These are phyloP conservation scores for Suillus bovinus DNA, from an alignment of 768 basidiomycete species.

Conservation along the genomic window DNA sequence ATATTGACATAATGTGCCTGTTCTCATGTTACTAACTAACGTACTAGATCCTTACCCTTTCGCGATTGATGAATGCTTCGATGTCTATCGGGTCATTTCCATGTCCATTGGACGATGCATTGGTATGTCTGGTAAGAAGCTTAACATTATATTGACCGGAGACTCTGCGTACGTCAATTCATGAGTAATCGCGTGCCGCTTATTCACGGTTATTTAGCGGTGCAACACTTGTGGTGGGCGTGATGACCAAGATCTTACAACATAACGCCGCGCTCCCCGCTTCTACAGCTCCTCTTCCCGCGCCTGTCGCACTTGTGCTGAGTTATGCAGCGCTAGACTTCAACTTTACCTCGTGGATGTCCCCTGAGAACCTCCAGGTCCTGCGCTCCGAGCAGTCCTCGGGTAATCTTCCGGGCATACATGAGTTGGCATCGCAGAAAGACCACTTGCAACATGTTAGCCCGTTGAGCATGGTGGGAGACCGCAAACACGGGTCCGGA, in stretches of 20 bases:
- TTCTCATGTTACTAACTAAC: conserved; percentile 6
- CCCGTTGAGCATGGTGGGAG: conserved; percentile 89
- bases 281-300: conserved; percentile 48
- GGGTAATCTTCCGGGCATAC: conserved; percentile 72
- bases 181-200: conserved; percentile 7
- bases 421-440: conserved; percentile 72
- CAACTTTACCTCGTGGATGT: conserved; percentile 98
- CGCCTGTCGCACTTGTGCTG: conserved; percentile 81
- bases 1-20: conserved; percentile 25
- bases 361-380: conserved; percentile 77
- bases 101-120: conserved; percentile 79
- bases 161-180: conserved; percentile 88
- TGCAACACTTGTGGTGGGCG: conserved; percentile 81
- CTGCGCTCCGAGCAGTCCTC: conserved; percentile 87
- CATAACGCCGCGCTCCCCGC: conserved; percentile 36
- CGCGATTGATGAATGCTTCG: conserved; percentile 93
- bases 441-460: conserved; percentile 88
- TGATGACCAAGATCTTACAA: conserved; percentile 86
- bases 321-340: conserved; percentile 95
- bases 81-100: conserved; percentile 79
- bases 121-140: conserved; percentile 82
- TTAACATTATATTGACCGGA: conserved; percentile 81
- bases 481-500: conserved; percentile 44
- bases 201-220: conserved; percentile 54
- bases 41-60: conserved; percentile 91